Conservation (phyloP, 2,329 filamentous ascomycete genomes). For the Ophiostoma sp. region DNA sequence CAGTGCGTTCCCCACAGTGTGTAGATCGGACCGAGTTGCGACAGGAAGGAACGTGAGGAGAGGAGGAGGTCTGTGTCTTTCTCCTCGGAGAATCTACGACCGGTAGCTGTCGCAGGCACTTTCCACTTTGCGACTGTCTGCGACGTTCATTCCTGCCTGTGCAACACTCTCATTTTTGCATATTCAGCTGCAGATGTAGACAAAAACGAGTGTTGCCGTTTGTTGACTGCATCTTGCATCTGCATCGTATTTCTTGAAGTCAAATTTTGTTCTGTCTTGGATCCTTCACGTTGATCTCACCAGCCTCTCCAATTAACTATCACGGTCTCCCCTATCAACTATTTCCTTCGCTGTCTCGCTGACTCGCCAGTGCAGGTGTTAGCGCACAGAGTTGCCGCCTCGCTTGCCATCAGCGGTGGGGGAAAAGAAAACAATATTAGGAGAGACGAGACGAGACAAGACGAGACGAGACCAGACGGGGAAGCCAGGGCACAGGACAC, state of each 20-base stretch:
- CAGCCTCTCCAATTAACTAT: not conserved
- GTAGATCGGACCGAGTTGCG: constrained; percentile 4
- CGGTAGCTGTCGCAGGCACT: not conserved
- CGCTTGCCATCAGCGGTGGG: not conserved
- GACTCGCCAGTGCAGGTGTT: not conserved
- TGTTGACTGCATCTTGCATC: not conserved
- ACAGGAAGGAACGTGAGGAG: constrained; percentile 8
- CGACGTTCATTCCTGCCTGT: not conserved
- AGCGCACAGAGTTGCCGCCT: not conserved
- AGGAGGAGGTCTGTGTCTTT: not conserved
- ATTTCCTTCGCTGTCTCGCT: not conserved
- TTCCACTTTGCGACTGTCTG: not conserved
- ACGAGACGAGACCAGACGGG: not conserved
- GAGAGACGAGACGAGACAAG: not conserved
- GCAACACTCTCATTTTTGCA: not conserved
- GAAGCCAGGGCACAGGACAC: not conserved
- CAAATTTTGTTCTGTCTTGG: not conserved
- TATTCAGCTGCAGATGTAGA: not conserved
- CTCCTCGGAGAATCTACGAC: constrained; percentile 1
- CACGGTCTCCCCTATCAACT: not conserved
- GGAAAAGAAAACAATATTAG: not conserved
- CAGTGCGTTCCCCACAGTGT: constrained; percentile 20
- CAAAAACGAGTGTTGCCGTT: not conserved
- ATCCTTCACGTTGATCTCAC: constrained; percentile 9
- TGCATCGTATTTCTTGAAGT: not conserved